These are phyloP conservation scores for Penicillium lagena DNA, from an alignment of 495 filamentous ascomycete genomes.

Conservation along the genomic window DNA sequence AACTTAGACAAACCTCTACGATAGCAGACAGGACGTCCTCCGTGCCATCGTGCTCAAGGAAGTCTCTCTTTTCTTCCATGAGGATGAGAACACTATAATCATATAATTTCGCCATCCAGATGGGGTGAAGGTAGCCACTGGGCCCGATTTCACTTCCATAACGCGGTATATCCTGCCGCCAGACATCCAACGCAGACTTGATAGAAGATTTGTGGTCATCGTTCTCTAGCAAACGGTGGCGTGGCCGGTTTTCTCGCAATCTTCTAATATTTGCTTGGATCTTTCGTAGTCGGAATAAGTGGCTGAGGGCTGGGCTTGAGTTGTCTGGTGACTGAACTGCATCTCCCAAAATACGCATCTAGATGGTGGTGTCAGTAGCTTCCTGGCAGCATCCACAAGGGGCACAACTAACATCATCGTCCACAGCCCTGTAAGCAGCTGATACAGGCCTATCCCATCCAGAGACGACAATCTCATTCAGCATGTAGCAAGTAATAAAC, in stretches of 20 bases:
- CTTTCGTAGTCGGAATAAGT: slow-evolving; percentile 25
- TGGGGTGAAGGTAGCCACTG: slow-evolving; percentile 20
- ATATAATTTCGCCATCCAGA: slow-evolving; percentile 29
- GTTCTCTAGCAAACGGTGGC: slow-evolving; percentile 8
- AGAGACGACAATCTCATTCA: slow-evolving; percentile 26
- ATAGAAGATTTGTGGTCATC: slow-evolving; percentile 10
- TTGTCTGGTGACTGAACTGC: slow-evolving; percentile 15
- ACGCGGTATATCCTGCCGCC: slow-evolving; percentile 27
- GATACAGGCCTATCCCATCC: slow-evolving; percentile 28
- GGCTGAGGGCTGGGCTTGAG: slow-evolving; percentile 18
- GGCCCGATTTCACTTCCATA: slow-evolving; percentile 17
- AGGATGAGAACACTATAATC: slow-evolving; percentile 27
- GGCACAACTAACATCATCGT: slow-evolving; percentile 22
- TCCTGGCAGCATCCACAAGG: not conserved
- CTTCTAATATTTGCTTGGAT: slow-evolving; percentile 26
- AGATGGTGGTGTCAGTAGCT: not conserved
- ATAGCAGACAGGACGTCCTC: slow-evolving; percentile 22
- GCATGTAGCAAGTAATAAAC: slow-evolving; percentile 31
- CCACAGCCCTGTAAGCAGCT: slow-evolving; percentile 17
- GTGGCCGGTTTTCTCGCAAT: slow-evolving; percentile 11
- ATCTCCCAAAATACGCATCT: slow-evolving; percentile 23
- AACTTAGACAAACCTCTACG: slow-evolving; percentile 23
- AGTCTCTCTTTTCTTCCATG: slow-evolving; percentile 21
- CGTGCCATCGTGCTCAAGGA: slow-evolving; percentile 18
- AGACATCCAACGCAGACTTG: slow-evolving; percentile 21